Percentiles rank a stretch among this genome's conserved stretches.
phyloP scores from a whole-genome alignment of 1,284 basidiomycete genomes.

The Boletus albobrunnescens region DNA sequence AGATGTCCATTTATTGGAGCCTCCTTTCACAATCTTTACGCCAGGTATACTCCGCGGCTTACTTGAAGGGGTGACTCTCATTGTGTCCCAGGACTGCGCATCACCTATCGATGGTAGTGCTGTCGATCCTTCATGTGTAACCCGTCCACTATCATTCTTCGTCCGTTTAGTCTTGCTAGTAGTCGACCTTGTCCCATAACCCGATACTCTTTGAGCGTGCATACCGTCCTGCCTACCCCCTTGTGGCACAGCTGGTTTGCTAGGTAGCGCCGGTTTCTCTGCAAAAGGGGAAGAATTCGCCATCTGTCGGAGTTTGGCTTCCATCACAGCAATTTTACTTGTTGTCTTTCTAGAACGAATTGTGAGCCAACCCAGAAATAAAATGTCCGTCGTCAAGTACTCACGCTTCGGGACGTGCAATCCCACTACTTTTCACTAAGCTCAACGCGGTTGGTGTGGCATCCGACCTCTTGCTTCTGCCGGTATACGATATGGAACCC shows the following conservation, averaged over 20 bases:
- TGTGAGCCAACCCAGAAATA: constrained; percentile 12
- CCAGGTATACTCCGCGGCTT: constrained; percentile 33
- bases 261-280: constrained; percentile 23
- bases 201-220: constrained; percentile 1
- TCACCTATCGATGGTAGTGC: constrained; percentile 5
- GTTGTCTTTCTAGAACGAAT: constrained; percentile 52
- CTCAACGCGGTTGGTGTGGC: constrained; percentile 81
- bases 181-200: not conserved
- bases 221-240: not conserved
- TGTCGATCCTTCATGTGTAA: not conserved
- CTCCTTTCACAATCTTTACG: constrained; percentile 32
- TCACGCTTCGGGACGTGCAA: constrained; percentile 58
- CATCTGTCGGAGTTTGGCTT: constrained; percentile 88
- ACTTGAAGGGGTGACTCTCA: constrained; percentile 11
- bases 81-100: constrained; percentile 15
- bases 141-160: constrained; percentile 2
- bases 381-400: constrained; percentile 23
- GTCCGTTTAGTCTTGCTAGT: not conserved
- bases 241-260: constrained; percentile 17
- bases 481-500: constrained; percentile 25
- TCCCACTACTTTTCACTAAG: constrained; percentile 70
- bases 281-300: constrained; percentile 37
- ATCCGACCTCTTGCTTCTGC: constrained; percentile 28
- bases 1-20: constrained; percentile 11
- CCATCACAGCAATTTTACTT: constrained; percentile 91